Base-by-base conservation (phyloP, 768 basidiomycete species). In the Lentinula sp. region DNA sequence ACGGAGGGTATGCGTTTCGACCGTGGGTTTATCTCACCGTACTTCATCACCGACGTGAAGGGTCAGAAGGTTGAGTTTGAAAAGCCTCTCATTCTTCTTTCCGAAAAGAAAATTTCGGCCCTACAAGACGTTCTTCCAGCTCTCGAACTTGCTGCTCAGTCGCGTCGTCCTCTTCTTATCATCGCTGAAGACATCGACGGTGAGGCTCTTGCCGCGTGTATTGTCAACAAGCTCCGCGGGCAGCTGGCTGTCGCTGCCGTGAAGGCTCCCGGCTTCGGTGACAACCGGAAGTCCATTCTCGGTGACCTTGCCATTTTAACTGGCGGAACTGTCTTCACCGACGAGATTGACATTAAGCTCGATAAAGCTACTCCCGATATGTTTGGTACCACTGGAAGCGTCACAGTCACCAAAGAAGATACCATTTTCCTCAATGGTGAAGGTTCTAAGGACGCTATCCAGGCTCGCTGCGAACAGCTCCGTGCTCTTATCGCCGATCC, bases 1-100 rank as follows among this genome's bases (percentile, higher is more conserved):
- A 98, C 96, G 32, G 96, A 99, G 78, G 96, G 96, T 75, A 99
- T 99, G 96, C 88, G 95, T 69, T 98, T 99, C 78, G 96, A 99
- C 85, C 91, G 96, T 58, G 96, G 96, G 20, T 99, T 85, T 83
- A 96, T 98, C 77, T 94, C 92, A 1, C 93, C 95, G 0, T 98
- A 98, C 85, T 97, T 98, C 74, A 87, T 99, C 76, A 98, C 96
- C 65, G 94, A 99, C 78, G 91, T 95, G 81, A 98, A 98, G 85
- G 71, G 83, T 48, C 96, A 98, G 73, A 93, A 91, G 73, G 90
- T 90, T 79, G 95, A 98, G 73, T 91, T 97, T 65, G 96, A 99
- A 79, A 98, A 98, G 77, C 96, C 96, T 15, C 77, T 88, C 68
- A 88, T 98, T 68, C 86, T 98, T 49, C 83, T 99, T 57, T 90